Base-by-base conservation (phyloP, 352 stramenopile species). In the Globisporangium abappressorium region DNA sequence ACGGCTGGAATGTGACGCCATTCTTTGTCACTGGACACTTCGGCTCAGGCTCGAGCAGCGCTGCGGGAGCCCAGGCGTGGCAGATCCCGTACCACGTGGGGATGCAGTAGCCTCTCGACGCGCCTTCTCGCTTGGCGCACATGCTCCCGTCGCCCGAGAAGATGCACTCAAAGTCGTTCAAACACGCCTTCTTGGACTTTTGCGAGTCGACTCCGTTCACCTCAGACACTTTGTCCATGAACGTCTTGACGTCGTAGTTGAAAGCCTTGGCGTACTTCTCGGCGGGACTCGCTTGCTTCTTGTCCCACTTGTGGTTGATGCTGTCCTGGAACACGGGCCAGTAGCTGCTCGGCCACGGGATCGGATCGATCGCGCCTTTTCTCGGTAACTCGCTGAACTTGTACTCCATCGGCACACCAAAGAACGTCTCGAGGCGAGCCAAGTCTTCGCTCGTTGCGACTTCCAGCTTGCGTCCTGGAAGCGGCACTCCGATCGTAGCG, bases 311-410 rank as follows among this genome's bases (percentile, higher is more conserved):
- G 65, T 80, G 80, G 65, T 90, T 90, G 66, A 91, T 87, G 54
- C 83, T 82, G 71, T 89, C 80, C 9, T 70, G 68, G 66, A 76
- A 91, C 57, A 75, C 60, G 3, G 82, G 80, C 82, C 82, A 90
- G 70, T 89, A 90, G 69, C 82, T 89, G 57, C 77, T 79, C 14
- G 82, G 80, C 82, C 82, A 90, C 49, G 79, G 71, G 57, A 81
- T 76, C 28, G 77, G 77, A 43, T 78, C 34, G 66, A 72, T 69
- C 51, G 74, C 57, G 7, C 65, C 75, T 46, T 77, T 79, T 2
- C 72, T 77, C 1, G 79, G 72, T 18, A 86, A 65, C 30, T 81
- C 74, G 24, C 72, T 81, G 22, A 86, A 70, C 53, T 80, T 72
- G 8, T 64, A 78, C 56, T 71, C 73, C 24, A 86, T 73, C 36